Base-by-base conservation (phyloP, 2,329 filamentous ascomycete species). In the Ceratocystis ficicola region DNA sequence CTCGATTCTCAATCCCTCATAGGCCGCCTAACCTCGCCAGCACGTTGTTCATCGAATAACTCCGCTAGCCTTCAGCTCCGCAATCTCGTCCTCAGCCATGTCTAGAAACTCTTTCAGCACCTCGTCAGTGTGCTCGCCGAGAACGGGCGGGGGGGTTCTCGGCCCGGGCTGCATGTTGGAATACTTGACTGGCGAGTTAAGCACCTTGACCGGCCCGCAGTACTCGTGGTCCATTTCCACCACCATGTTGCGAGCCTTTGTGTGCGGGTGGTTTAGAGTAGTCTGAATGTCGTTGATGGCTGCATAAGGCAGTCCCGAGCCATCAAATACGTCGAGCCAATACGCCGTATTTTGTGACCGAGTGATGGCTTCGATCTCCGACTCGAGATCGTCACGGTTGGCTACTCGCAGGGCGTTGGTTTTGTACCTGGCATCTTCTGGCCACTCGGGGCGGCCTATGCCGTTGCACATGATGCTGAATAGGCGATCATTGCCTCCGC, bases 141-240 rank as follows among this genome's bases (percentile, higher is more conserved):
- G 77, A 6, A 87, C 88, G 0, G 94, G 94, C 20, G 94, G 94
- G 30, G 89, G 83, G 2, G 80, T 87, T 44, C 93, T 81, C 48
- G 95, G 85, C 2, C 84, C 83, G 0, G 92, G 90, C 70, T 82
- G 85, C 30, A 87, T 88, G 70, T 92, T 85, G 4, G 91, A 96
- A 74, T 91, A 95, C 74, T 99, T 99, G 67, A 99, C 86, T 0
- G 94, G 94, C 0, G 91, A 95, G 72, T 95, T 96, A 65, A 99
- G 87, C 72, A 99, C 78, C 76, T 91, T 92, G 69, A 99, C 87
- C 0, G 86, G 83, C 0, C 94, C 94, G 74, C 93, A 97, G 6
- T 81, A 79, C 4, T 83, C 83, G 73, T 99, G 94, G 0, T 96
- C 83, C 57, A 96, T 79, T 73, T 96, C 88, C 15, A 89, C 84